Evolutionary conservation across 345 rosid species (phyloP).

Genomic region (Adansonia digitata): DNA sequence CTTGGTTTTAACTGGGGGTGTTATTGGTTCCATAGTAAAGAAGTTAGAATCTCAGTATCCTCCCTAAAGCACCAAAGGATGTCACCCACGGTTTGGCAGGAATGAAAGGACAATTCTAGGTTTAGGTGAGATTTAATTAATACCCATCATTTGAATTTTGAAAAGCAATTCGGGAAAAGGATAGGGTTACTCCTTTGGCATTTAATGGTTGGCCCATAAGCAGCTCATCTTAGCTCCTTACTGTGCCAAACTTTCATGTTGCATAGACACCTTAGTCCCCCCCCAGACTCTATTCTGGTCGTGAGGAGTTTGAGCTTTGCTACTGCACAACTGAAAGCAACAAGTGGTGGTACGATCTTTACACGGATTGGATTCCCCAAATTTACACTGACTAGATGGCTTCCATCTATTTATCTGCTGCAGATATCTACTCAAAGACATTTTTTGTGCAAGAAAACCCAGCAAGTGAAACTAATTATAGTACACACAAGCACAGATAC

Average conservation of each 20-base stretch:
- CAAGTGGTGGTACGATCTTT: too few relatives aligned
- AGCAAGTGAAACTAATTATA: neutral
- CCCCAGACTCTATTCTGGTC: slow-evolving; percentile 7
- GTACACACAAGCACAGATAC: neutral
- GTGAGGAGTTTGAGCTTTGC: neutral
- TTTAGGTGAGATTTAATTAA: slow-evolving; percentile 12
- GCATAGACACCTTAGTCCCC: slow-evolving; percentile 17
- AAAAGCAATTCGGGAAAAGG: slow-evolving; percentile 9
- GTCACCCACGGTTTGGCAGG: neutral
- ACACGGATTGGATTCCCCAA: slow-evolving; percentile 8
- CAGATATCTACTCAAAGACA: slow-evolving; percentile 10
- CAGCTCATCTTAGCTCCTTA: slow-evolving; percentile 1
- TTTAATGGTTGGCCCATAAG: slow-evolving; percentile 17
- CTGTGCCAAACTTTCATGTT: slow-evolving; percentile 8
- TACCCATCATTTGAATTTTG: neutral
- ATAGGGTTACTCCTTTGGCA: slow-evolving; percentile 12
- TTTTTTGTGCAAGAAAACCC: neutral
- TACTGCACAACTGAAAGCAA: slow-evolving; percentile 22
- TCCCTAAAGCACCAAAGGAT: slow-evolving; percentile 14
- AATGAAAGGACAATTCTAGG: too few relatives aligned
- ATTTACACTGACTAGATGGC: too few relatives aligned
- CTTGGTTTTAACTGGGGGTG: slow-evolving; percentile 79
- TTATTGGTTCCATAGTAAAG: slow-evolving; percentile 45
- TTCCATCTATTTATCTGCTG: slow-evolving; percentile 6
- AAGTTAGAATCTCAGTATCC: slow-evolving; percentile 51